Evolutionary conservation across 257 asterid genomes (phyloP).

Genomic region (Buddleja alternifolia): DNA sequence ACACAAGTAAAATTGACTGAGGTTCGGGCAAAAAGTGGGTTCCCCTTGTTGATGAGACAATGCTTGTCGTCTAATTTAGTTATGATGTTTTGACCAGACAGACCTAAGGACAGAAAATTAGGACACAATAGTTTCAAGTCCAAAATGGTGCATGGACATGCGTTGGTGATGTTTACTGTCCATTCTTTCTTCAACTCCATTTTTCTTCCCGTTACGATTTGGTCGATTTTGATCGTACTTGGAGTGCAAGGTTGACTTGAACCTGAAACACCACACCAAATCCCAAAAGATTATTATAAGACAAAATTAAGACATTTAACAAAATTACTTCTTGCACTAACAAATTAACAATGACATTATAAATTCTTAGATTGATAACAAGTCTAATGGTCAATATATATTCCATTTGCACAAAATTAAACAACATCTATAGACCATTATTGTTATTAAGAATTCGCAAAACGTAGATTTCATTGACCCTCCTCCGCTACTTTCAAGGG

Average conservation of each 20-base stretch:
- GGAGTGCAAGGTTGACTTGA: background rate
- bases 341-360: no score
- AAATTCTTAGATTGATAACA: no score
- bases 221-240: background rate
- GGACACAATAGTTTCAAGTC: background rate
- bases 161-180: slow-evolving; percentile 1
- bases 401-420: no score
- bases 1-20: background rate
- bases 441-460: no score
- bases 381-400: no score
- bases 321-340: no score
- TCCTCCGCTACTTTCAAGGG: no score
- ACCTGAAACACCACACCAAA: background rate
- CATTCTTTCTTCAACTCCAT: background rate
- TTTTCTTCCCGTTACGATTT: background rate
- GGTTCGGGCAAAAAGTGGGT: background rate
- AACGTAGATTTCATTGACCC: no score
- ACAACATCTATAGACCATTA: no score
- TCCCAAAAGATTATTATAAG: no score
- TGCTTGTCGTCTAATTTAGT: background rate
- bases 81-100: background rate
- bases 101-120: background rate
- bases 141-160: background rate
- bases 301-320: no score
- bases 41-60: background rate